A percentile compares a stretch with the other conserved stretches of the same genome.
These are phyloP conservation scores for Penicillium italicum DNA, from an alignment of 2,329 filamentous ascomycete genomes.

Conservation along the genomic window DNA sequence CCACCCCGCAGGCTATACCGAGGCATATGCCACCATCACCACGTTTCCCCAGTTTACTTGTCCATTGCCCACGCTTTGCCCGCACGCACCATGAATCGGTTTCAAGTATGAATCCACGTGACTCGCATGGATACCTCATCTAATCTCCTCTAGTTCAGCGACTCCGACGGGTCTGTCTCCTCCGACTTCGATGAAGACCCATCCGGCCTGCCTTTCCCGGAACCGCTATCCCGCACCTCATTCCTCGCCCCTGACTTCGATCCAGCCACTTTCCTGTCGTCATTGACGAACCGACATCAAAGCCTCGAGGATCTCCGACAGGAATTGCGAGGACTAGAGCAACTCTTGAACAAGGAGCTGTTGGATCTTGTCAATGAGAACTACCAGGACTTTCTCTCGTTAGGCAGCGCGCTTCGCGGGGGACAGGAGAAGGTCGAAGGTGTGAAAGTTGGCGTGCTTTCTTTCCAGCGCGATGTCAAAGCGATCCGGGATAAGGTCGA, in stretches of 20 bases:
- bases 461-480: constrained; percentile 78
- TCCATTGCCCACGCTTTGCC: constrained; percentile 6
- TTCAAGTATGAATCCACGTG: constrained; percentile 29
- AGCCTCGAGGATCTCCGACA: constrained; percentile 88
- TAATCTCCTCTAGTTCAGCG: constrained; percentile 36
- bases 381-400: constrained; percentile 82
- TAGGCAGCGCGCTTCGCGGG: constrained; percentile 76
- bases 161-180: constrained; percentile 46
- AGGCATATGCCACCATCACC: constrained; percentile 15
- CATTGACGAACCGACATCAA: constrained; percentile 82
- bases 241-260: constrained; percentile 78
- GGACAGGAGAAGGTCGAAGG: constrained; percentile 91
- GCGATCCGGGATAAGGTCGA: constrained; percentile 66
- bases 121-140: neutral
- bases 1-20: neutral
- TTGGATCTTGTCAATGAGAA: constrained; percentile 94
- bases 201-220: constrained; percentile 76
- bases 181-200: constrained; percentile 57
- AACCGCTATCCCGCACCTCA: constrained; percentile 74
- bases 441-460: constrained; percentile 78
- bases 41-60: constrained; percentile 12
- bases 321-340: constrained; percentile 77
- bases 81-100: constrained; percentile 29
- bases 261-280: constrained; percentile 76
- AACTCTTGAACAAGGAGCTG: constrained; percentile 77